Evolutionary conservation across 2,329 filamentous ascomycete genomes (phyloP).

Genomic region (Lizonia empirigonia): DNA sequence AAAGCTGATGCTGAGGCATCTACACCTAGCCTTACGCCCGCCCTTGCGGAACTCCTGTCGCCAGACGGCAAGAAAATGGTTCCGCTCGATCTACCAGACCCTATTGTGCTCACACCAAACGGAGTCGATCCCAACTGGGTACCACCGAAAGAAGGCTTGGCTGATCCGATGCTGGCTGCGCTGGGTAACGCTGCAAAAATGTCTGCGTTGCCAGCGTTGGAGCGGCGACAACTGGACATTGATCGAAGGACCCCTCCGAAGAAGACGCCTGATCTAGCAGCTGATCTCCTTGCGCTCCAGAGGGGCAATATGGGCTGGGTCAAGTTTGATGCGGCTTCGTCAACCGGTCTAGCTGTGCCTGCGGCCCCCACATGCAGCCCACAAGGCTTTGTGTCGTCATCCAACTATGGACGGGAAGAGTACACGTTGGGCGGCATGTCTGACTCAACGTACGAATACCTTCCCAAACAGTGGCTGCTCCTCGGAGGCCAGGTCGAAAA

Average conservation of each 20-base stretch:
- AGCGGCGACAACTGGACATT: constrained; percentile 34
- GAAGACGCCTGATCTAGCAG: constrained; percentile 8
- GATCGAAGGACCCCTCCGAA: constrained; percentile 21
- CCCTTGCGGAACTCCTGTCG: constrained; percentile 30
- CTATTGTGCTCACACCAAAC: constrained; percentile 33
- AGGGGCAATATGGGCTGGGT: constrained; percentile 1
- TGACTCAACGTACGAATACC: constrained; percentile 51
- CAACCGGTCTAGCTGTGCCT: constrained; percentile 14
- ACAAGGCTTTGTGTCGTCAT: constrained; percentile 62
- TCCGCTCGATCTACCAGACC: constrained; percentile 37
- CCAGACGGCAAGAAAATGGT: constrained; percentile 42
- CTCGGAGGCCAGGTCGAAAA: constrained; percentile 54
- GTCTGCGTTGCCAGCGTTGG: constrained; percentile 17
- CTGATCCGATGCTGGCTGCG: constrained; percentile 16
- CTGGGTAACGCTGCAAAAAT: constrained; percentile 19
- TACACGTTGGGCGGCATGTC: constrained; percentile 50
- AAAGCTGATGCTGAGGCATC: not conserved
- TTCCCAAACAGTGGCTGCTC: constrained; percentile 56
- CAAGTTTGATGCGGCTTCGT: constrained; percentile 3
- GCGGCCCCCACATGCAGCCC: constrained; percentile 39
- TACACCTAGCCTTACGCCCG: constrained; percentile 9
- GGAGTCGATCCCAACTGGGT: constrained; percentile 23
- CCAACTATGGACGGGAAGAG: constrained; percentile 53
- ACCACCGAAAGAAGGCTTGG: constrained; percentile 9
- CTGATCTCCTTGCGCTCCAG: constrained; percentile 12